Percentiles rank a stretch among this genome's conserved stretches.
phyloP scores from a whole-genome alignment of 129 eudicot genomes.

The Helichrysum umbraculigerum region DNA sequence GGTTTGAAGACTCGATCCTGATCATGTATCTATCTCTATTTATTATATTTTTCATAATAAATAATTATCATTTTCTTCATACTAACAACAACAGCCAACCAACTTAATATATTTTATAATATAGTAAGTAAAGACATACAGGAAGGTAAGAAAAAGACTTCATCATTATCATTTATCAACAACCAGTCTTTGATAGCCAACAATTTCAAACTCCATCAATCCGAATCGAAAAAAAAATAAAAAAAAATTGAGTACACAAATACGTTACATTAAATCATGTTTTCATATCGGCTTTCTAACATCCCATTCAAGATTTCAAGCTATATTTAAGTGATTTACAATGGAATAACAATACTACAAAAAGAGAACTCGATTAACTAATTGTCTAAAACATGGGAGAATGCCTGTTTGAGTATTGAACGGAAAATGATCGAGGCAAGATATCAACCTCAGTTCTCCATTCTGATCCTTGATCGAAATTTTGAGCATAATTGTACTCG shows the following conservation, averaged over 20 bases:
- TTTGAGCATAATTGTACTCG: slow-evolving; percentile 42
- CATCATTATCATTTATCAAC: slow-evolving; percentile 30
- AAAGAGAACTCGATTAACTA: neutral
- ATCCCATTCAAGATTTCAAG: neutral
- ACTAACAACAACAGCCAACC: too few relatives aligned
- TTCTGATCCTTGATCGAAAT: slow-evolving; percentile 52
- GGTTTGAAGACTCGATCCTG: too few relatives aligned
- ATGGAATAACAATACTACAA: neutral
- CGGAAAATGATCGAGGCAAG: slow-evolving; percentile 51
- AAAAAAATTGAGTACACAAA: neutral
- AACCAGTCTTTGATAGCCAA: slow-evolving; percentile 7
- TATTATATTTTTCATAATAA: too few relatives aligned
- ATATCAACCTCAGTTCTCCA: slow-evolving; percentile 38
- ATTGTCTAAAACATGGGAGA: slow-evolving; percentile 9
- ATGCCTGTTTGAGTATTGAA: slow-evolving; percentile 32
- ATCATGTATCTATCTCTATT: too few relatives aligned
- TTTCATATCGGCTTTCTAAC: neutral
- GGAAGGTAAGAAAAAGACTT: slow-evolving; percentile 17
- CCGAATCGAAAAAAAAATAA: neutral
- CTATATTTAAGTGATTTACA: neutral
- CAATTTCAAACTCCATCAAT: neutral
- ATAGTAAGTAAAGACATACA: neutral
- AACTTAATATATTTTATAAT: too few relatives aligned
- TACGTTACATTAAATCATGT: neutral
- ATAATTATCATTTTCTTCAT: too few relatives aligned